Base-by-base conservation (phyloP, 306 rosid genomes). In the Neltuma alba region DNA sequence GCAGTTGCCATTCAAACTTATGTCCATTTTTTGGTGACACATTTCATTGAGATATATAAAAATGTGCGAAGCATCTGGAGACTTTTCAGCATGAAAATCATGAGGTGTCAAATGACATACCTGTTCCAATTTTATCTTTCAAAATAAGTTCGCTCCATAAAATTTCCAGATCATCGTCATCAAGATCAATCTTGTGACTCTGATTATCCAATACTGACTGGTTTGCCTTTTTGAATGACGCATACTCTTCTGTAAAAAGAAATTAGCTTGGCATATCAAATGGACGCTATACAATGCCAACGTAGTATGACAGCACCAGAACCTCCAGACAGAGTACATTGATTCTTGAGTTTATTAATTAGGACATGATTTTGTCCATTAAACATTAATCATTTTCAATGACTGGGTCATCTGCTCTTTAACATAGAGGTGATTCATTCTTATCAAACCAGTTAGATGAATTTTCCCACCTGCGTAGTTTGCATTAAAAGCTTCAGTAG, bases 71-170 rank as follows among this genome's bases (percentile, higher is more conserved):
- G 66, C 42, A 84, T 64, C 31, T 10, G 73, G 40, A 76, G 42
- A 30, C 18, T 28, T 15, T 71, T 68, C 33, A 36, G 63, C 14
- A 52, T 48, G 77, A 48, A 66, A 67, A 79, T 61, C 41, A 69
- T 37, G 15, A 71, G 37, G 55, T 44, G 64, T 79, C 66, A 74
- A 44, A 79, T 62, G 71, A 7, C 63, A 34, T 81, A 94, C 99
- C 99, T 85, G 95, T 89, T 81, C 99, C 99, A 47, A 94, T 92
- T 87, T 78, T 85, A 79, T 92, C 92, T 86, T 89, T 94, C 66
- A 94, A 27, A 81, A 75, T 80, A 83, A 94, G 91, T 60, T 92
- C 99, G 63, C 75, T 75, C 97, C 97, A 94, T 10, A 89, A 90
- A 82, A 94, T 92, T 81, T 85, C 88, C 75, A 94, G 87, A 80